phyloP scores from a whole-genome alignment of 108 stramenopile genomes.

The Nitzschia palea region DNA sequence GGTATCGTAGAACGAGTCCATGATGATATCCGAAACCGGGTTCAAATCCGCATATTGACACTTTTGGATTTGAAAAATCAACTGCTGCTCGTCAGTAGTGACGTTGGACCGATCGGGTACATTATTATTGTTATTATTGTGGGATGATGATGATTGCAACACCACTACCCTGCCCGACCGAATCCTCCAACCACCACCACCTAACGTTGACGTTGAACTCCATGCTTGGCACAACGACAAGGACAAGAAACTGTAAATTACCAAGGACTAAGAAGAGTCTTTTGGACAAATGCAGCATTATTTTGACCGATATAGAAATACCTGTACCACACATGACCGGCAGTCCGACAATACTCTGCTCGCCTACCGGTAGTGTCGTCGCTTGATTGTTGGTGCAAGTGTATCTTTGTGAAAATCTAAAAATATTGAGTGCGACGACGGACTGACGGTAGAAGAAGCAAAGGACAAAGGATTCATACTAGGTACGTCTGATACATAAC shows the following conservation, averaged over 20 bases:
- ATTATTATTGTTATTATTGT: not conserved
- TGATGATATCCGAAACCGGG: slow-evolving; percentile 37
- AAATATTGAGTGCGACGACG: no score
- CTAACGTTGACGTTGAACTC: not conserved
- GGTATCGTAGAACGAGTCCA: slow-evolving; percentile 46
- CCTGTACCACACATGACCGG: no score
- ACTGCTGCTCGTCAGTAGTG: not conserved
- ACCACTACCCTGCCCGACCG: not conserved
- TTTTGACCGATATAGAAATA: no score
- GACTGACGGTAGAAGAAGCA: no score
- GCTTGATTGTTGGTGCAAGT: no score
- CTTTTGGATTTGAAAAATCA: slow-evolving; percentile 11
- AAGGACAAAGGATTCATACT: no score
- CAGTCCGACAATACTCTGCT: no score
- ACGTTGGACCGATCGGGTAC: not conserved
- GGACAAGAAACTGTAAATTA: not conserved
- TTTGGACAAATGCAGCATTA: no score
- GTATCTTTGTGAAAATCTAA: no score
- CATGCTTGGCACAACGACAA: not conserved
- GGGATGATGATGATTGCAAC: not conserved
- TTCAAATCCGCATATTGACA: slow-evolving; percentile 29
- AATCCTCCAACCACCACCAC: not conserved
- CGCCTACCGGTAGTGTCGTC: no score
- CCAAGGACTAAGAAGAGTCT: no score
- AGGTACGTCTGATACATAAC: no score